Base-by-base conservation (phyloP, 768 basidiomycete species). In the Rhodocollybia butyracea region DNA sequence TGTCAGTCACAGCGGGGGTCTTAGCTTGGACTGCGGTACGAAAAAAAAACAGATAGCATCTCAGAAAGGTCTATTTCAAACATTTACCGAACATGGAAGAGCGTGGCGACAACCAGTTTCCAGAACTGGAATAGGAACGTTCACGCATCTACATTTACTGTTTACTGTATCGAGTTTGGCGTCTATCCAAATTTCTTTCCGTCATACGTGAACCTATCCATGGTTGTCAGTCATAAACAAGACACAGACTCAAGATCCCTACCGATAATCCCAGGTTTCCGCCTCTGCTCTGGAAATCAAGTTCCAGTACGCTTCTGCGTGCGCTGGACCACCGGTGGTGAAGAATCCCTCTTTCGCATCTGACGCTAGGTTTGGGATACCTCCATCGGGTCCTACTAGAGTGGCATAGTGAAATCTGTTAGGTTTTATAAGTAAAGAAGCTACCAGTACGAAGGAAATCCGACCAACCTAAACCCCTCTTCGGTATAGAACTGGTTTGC, bases 401-500 rank as follows among this genome's bases (percentile, higher is more conserved):
- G 61, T 60, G 0, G 65, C 67, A 56, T 60, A 71, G 46, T 67
- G 64, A 47, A 71, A 70, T 34, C 70, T 71, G 15, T 3, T 30
- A 46, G 10, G 19, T 15, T 6, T 27, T 13, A 17, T 6, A 43
- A 5, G 22, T 26, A 26, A 5, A 8, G 42, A 43, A 24, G 19
- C 17, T 15, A 22, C 12, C 10, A 15, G 6, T 24, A 29, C 24
- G 19, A 17, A 15, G 30, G 5, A 29, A 17, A 17, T 12, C 31
- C 36, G 5, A 52, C 63, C 11, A 29, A 69, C 65, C 63, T 60
- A 38, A 64, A 48, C 12, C 58, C 55, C 40, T 66, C 57, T 26
- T 66, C 60, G 17, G 19, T 31, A 31, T 70, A 69, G 2, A 59
- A 52, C 26, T 55, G 36, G 1, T 61, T 50, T 7, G 67, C 61